Base-by-base conservation (phyloP, 371 early-diverging fungal genomes). In the Polyrhizophydium stewartii region DNA sequence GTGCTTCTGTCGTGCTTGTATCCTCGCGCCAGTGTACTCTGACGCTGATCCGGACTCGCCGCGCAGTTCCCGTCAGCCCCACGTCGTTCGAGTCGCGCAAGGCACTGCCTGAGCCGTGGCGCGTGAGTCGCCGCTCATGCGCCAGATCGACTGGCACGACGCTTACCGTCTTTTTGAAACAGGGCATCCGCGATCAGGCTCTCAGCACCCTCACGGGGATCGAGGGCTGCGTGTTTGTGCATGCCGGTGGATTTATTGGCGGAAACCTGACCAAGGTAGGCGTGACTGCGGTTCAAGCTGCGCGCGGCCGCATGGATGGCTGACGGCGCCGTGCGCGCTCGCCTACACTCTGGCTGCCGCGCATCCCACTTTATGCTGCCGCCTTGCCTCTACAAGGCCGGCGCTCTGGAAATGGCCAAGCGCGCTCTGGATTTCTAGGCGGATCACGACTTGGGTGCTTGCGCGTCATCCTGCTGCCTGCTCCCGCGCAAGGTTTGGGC, bases 231-330 rank as follows among this genome's bases (percentile, higher is more conserved):
- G 81, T 93, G 38, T 99, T 98, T 83, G 94, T 97, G 17, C 99
- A 99, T 70, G 91, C 92, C 66, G 82, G 89, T 17, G 99, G 99
- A 38, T 94, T 94, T 67, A 94, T 92, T 73, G 94, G 92, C 19
- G 91, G 87, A 50, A 82, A 88, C 72, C 72, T 82, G 73, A 87
- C 89, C 13, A 73, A 80, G 55, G 89, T 69, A 59, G 17, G 56
- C 9, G 21, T 31, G 27, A 21, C 12, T n/a, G 24, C 19, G 30
- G 25, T n/a, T 9, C 19, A 19, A 38, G 16, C 3, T 47, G 49
- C 28, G 49, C 22, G 49, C 16, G 49, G 22, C 22, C 10, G 28
- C 28, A 47, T 47, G 49, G 16, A 22, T 47, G 22, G 16, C 28
- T 16, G 22, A 47, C 13, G 35, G 35, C 31, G 59, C 47, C 45